Evolutionary conservation across 805 yeast genomes (phyloP).

Genomic region (Candida silvicultrix): DNA sequence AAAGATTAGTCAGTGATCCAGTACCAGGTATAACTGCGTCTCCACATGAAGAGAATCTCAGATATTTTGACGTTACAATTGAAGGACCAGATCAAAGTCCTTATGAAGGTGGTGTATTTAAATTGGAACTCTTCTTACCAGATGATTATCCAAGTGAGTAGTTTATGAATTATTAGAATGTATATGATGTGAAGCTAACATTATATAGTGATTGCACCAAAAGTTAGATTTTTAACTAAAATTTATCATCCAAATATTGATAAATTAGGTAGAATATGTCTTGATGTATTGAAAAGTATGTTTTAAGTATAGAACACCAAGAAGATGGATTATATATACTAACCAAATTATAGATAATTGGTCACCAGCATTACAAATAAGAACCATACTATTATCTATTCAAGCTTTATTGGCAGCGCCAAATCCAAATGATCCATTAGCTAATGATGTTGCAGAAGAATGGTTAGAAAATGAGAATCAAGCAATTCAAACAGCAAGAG

Average conservation of each 20-base stretch:
- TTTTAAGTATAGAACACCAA: too few relatives aligned
- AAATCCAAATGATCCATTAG: slow-evolving; percentile 96
- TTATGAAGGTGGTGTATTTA: slow-evolving; percentile 78
- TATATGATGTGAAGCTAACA: too few relatives aligned
- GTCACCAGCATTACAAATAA: slow-evolving; percentile 96
- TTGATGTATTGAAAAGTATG: slow-evolving; percentile 77
- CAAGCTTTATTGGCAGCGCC: slow-evolving; percentile 95
- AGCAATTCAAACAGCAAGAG: slow-evolving; percentile 73
- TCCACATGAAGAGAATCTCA: slow-evolving; percentile 90
- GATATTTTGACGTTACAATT: slow-evolving; percentile 87
- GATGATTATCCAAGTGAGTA: slow-evolving; percentile 86
- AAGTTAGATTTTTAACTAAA: slow-evolving; percentile 86
- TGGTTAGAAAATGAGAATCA: slow-evolving; percentile 83
- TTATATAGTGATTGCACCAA: slow-evolving; percentile 93
- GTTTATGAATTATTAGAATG: too few relatives aligned
- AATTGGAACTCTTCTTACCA: slow-evolving; percentile 82
- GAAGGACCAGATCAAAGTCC: slow-evolving; percentile 92
- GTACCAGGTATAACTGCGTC: slow-evolving; percentile 92
- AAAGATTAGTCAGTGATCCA: slow-evolving; percentile 85
- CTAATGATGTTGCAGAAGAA: slow-evolving; percentile 95
- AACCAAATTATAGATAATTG: slow-evolving; percentile 54
- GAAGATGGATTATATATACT: background rate
- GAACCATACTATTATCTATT: slow-evolving; percentile 84
- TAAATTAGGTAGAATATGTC: slow-evolving; percentile 88
- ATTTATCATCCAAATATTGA: slow-evolving; percentile 97